Evolutionary conservation across 2,329 filamentous ascomycete genomes (phyloP).

Genomic region (Scleromitrula shiraiana): DNA sequence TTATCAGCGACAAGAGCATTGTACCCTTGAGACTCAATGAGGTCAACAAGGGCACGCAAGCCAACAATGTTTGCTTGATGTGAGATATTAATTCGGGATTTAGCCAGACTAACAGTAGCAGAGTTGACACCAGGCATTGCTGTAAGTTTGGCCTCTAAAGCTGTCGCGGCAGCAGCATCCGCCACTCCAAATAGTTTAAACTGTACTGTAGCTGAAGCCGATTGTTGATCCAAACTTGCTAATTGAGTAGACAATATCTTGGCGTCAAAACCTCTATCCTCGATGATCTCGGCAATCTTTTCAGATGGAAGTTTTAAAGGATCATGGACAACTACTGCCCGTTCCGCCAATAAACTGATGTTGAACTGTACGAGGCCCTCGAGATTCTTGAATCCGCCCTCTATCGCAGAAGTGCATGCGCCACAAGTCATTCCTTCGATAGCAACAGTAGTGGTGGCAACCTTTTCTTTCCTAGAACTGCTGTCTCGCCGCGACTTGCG

Average conservation of each 20-base stretch:
- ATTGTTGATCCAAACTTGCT: constrained; percentile 46
- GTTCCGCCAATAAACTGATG: constrained; percentile 87
- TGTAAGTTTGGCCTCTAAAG: constrained; percentile 60
- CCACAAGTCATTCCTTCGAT: constrained; percentile 98
- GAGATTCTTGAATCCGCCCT: constrained; percentile 69
- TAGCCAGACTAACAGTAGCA: constrained; percentile 66
- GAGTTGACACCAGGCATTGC: constrained; percentile 63
- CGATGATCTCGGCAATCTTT: constrained; percentile 73
- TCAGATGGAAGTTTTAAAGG: constrained; percentile 60
- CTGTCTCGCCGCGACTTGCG: constrained; percentile 28
- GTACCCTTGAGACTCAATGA: constrained; percentile 72
- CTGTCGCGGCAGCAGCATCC: constrained; percentile 62
- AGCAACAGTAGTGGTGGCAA: constrained; percentile 72
- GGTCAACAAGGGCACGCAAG: constrained; percentile 72
- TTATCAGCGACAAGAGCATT: constrained; percentile 86
- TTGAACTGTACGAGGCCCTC: constrained; percentile 83
- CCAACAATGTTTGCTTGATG: constrained; percentile 68
- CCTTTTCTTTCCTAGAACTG: constrained; percentile 26
- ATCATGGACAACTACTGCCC: constrained; percentile 82
- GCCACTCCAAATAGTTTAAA: constrained; percentile 78
- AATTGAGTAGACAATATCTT: constrained; percentile 68
- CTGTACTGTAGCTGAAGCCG: constrained; percentile 55
- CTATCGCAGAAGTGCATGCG: constrained; percentile 87
- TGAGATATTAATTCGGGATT: constrained; percentile 63
- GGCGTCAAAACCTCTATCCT: constrained; percentile 85